phyloP scores from a whole-genome alignment of 192 early-diverging fungal genomes.

The Obelidium mucronatum region DNA sequence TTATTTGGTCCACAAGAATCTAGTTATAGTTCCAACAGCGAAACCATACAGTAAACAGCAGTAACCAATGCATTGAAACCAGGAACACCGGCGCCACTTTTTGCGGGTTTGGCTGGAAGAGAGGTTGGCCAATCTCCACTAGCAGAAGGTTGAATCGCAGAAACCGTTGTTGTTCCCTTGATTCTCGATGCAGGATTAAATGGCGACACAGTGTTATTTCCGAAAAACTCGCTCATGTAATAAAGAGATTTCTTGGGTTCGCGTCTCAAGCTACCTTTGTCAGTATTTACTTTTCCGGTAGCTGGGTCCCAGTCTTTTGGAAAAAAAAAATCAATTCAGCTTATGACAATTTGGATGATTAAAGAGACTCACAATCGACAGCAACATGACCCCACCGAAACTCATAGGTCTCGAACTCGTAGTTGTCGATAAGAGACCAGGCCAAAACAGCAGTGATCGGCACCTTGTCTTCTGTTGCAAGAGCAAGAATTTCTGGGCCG shows the following conservation, averaged over 20 bases:
- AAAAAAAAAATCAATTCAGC: neutral
- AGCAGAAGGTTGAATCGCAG: no score
- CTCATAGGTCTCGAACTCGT: slow-evolving; percentile 41
- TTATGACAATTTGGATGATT: neutral
- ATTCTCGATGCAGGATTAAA: neutral
- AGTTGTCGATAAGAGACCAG: slow-evolving; percentile 44
- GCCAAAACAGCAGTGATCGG: slow-evolving; percentile 34
- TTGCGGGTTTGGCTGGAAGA: no score
- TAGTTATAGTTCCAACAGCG: no score
- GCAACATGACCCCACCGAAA: slow-evolving; percentile 39
- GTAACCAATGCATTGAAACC: no score
- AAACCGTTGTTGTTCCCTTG: neutral
- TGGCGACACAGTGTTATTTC: slow-evolving; percentile 22
- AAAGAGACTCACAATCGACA: slow-evolving; percentile 20
- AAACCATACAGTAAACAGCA: no score
- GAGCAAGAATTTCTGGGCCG: neutral
- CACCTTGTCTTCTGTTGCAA: slow-evolving; percentile 36
- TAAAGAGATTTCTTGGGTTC: slow-evolving; percentile 6
- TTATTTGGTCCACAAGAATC: no score
- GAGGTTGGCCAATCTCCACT: no score
- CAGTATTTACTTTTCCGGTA: slow-evolving; percentile 32
- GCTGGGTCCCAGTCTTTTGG: slow-evolving; percentile 15
- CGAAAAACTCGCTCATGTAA: slow-evolving; percentile 28
- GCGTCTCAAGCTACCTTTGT: slow-evolving; percentile 26
- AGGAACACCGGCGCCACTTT: no score